Evolutionary conservation across 2,329 filamentous ascomycete species (phyloP), one percentile per base, ranked within the genome.

Genomic region (Alternaria alternata): DNA sequence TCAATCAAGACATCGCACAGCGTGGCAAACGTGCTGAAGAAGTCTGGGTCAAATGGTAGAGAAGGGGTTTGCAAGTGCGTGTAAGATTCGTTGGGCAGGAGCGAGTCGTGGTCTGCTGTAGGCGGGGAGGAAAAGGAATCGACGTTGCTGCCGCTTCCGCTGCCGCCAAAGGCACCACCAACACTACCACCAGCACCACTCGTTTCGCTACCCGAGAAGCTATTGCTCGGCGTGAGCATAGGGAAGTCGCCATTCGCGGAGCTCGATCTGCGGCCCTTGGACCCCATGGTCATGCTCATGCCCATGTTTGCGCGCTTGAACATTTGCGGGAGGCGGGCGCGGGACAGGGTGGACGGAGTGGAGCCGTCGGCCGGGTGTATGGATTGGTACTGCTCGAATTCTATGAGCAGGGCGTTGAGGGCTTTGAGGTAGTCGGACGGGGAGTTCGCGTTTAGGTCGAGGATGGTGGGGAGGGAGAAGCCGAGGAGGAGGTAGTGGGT

Each of bases 1-100:
- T 98, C 95, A 70, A 97, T 96, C 62, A 99, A 82, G 3, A 96
- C 92, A 75, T 99, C 95, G 81, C 95, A 98, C 7, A 99, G 84
- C 12, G 95, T 97, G 14, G 93, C 91, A 81, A 98, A 98, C 0
- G 94, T 97, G 81, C 96, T 93, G 78, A 94, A 95, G 73, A 97
- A 99, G 79, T 99, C 95, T 0, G 95, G 95, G 66, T 98, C 94
- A 74, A 99, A 99, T 0, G 95, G 95, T 48, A 99, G 81, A 16
- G 89, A 90, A 0, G 95, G 95, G n/a, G 94, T 98, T 20, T 97
- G 85, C 2, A 99, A 84, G 76, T 94, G 89, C 0, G 89, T 88
- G 77, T 97, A 99, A 72, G 96, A 92, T 74, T 96, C 93, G 38
- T 93, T 93, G n/a, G 76, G 77, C 7, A 79, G 75, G 5, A 67